Base-by-base conservation (phyloP, 1,284 basidiomycete genomes). In the Meripilus lineatus region DNA sequence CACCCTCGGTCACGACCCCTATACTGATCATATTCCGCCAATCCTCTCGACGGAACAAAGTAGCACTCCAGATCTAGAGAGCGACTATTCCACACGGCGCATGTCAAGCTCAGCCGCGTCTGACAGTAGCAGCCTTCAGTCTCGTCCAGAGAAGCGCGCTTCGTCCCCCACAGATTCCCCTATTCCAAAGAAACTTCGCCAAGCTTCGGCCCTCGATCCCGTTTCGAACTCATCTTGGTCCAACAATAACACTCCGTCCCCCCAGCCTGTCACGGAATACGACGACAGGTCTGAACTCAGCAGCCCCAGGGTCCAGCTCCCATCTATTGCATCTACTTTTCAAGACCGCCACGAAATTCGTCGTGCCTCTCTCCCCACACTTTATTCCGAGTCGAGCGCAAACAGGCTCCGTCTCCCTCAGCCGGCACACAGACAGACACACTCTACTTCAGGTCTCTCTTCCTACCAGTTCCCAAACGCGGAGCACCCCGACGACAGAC, bases 241-340 rank as follows among this genome's bases (percentile, higher is more conserved):
- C 24, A 64, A 70, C 33, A 76, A 77, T 50, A 81, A 77, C 45
- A 63, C 69, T 3, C 63, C 70, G 23, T 75, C 78, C n/a, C 72
- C 77, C 21, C 66, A 68, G 18, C 50, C 50, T 30, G 32, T 38
- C 20, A 45, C 47, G 30, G 48, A 50, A 36, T 40, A 52, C 26
- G 57, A 65, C 49, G 63, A 70, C 49, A 68, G 68, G 44, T 49
- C 49, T 46, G 54, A 54, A 44, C 59, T 67, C 51, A 72, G 74
- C 50, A 62, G 69, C 43, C 61, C 70, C 41, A 80, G 78, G 61
- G 80, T 86, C 44, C 80, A 83, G 63, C 71, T 86, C 6, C 84
- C 84, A 3, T 84, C 82, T 51, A 81, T 86, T 53, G 83, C 81
- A 51, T 73, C 77, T 26, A 70, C 79, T 20, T 81, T 86, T 53